phyloP scores from a whole-genome alignment of 2,329 filamentous ascomycete genomes.

The Scedosporium aurantiacum region DNA sequence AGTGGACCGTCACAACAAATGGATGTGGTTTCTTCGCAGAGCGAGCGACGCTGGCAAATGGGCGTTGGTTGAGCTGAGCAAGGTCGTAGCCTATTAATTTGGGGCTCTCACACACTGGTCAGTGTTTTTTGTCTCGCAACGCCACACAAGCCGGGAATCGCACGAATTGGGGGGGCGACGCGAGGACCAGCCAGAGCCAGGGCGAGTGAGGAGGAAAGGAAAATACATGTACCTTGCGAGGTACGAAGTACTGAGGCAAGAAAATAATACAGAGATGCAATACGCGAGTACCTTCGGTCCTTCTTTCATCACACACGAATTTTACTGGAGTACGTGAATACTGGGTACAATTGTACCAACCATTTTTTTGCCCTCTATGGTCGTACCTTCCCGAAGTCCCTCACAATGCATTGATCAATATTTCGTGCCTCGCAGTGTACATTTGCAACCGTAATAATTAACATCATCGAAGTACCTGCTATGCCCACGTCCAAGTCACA shows the following conservation, averaged over 20 bases:
- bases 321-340: no score
- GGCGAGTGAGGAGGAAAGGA: not conserved
- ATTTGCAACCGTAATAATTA: no score
- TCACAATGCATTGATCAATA: no score
- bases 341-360: no score
- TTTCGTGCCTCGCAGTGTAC: no score
- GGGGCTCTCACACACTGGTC: not conserved
- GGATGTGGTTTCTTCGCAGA: not conserved
- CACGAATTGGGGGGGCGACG: slow-evolving; percentile 4
- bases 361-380: no score
- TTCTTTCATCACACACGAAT: no score
- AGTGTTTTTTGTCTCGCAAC: not conserved
- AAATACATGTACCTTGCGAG: not conserved
- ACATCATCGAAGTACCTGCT: no score
- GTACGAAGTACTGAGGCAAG: not conserved
- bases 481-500: no score
- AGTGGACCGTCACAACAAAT: slow-evolving; percentile 1
- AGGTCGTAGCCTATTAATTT: slow-evolving; percentile 5
- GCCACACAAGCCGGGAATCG: slow-evolving; percentile 4
- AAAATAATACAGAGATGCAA: no score
- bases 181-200: not conserved
- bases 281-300: no score
- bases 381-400: no score
- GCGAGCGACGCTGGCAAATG: not conserved
- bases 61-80: slow-evolving; percentile 3